These are phyloP conservation scores for Citrus maxima DNA, from an alignment of 345 rosid species.

Conservation along the genomic window DNA sequence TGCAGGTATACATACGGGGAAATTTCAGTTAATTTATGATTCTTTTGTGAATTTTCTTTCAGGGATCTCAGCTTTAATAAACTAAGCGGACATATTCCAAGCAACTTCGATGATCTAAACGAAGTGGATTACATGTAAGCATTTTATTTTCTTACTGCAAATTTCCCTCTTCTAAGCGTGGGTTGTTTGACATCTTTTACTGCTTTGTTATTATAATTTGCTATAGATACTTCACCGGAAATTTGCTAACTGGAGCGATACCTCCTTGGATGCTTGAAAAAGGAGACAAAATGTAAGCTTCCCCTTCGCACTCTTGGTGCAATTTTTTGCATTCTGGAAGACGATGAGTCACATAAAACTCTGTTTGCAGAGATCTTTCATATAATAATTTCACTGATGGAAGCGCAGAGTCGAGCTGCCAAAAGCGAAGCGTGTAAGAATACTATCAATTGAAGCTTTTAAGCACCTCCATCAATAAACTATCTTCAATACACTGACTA, in stretches of 20 bases:
- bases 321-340: background rate
- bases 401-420: conserved; percentile 6
- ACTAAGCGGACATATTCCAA: conserved; percentile 34
- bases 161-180: background rate
- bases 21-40: background rate
- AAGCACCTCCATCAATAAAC: background rate
- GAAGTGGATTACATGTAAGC: conserved; percentile 10
- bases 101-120: background rate
- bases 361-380: conserved; percentile 33
- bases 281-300: conserved; percentile 2
- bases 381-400: conserved; percentile 25
- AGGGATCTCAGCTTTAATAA: conserved; percentile 53
- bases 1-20: background rate
- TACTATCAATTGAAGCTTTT: background rate
- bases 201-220: background rate
- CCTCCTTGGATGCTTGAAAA: conserved; percentile 22
- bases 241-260: conserved; percentile 29
- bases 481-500: background rate
- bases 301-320: background rate
- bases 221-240: conserved; percentile 35
- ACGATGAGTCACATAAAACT: background rate
- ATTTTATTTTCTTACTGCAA: background rate
- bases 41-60: conserved; percentile 2
- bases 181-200: background rate
- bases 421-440: conserved; percentile 17